Evolutionary conservation across 192 early-diverging fungal species (phyloP), one percentile per base, ranked within the genome.

Genomic region (Lunasporangiospora selenospora): DNA sequence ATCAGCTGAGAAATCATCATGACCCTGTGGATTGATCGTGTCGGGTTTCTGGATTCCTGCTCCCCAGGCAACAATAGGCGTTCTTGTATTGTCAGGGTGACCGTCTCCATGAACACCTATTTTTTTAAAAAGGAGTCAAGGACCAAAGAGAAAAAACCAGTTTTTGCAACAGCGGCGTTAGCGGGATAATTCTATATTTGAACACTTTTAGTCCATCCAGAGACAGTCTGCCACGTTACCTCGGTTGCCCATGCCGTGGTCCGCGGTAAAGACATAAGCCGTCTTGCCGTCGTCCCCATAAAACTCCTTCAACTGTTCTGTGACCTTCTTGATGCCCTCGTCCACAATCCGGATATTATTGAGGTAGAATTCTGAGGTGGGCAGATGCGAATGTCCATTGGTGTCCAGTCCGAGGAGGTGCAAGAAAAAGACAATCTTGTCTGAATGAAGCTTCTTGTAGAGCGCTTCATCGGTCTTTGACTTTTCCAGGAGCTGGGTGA

Each of bases 341-440:
- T 98, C 96, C 16, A 98, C 91, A 42, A 89, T 67, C 23, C 79
- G 67, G 64, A 98, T 95, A 65, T 98, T 98, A 58, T 88, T 77
- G 32, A 92, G 75, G 59, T 98, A 98, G 80, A 95, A 88, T 32
- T 88, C 60, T 13, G 95, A 97, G 39, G 89, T 81, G 12, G 96
- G 96, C 29, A 88, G 83, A 58, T 88, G 85, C 11, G 84, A 90
- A 62, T 98, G 96, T 19, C 96, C 96, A 65, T 97, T 98, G 51
- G 92, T 95, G 76, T 98, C 96, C 31, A 98, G 78, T 2, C 96
- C 96, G 36, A 97, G 85, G n/a, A 98, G 77, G 78, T 98, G 96
- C 33, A 97, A 76, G 76, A 98, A 98, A 65, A 97, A 93, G 2
- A 97, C 89, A 52, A 92, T 86, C 65, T 90, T 86, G 39, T 94